Conservation (phyloP, 768 basidiomycete genomes). For the Filobasidium floriforme region DNA sequence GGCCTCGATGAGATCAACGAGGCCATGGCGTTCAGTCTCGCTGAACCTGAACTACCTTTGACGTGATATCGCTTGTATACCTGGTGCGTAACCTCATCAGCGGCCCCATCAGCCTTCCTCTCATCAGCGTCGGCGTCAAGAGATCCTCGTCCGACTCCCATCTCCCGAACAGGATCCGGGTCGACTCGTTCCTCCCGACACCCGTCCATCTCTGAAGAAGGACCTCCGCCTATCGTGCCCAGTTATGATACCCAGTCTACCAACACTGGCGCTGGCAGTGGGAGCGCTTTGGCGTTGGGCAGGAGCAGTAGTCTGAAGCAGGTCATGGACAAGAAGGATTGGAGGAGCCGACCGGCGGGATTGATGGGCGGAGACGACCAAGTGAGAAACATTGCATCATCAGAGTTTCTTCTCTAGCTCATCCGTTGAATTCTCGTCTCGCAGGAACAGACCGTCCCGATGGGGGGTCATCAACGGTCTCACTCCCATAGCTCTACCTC, state of each 20-base stretch:
- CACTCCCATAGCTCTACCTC: neutral
- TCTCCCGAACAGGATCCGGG: neutral
- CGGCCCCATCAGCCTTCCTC: neutral
- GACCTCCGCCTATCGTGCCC: neutral
- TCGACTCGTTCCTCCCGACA: constrained; percentile 4
- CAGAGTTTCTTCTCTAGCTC: no score
- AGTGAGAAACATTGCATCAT: neutral
- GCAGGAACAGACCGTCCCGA: no score
- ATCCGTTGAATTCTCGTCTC: no score
- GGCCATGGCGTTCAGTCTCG: neutral
- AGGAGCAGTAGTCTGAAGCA: constrained; percentile 17
- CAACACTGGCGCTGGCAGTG: neutral
- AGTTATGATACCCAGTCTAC: neutral
- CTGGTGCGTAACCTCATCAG: neutral
- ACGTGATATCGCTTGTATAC: no score
- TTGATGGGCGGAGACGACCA: neutral
- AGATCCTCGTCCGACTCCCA: neutral
- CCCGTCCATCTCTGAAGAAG: constrained; percentile 15
- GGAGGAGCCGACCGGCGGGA: constrained; percentile 1
- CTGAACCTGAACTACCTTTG: no score
- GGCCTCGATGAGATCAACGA: neutral
- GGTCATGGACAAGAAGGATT: neutral
- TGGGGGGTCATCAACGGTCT: constrained; percentile 8
- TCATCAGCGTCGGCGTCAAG: neutral
- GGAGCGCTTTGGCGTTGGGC: neutral